These are phyloP conservation scores for Endothia cerciana DNA, from an alignment of 2,329 filamentous ascomycete genomes.

Conservation along the genomic window DNA sequence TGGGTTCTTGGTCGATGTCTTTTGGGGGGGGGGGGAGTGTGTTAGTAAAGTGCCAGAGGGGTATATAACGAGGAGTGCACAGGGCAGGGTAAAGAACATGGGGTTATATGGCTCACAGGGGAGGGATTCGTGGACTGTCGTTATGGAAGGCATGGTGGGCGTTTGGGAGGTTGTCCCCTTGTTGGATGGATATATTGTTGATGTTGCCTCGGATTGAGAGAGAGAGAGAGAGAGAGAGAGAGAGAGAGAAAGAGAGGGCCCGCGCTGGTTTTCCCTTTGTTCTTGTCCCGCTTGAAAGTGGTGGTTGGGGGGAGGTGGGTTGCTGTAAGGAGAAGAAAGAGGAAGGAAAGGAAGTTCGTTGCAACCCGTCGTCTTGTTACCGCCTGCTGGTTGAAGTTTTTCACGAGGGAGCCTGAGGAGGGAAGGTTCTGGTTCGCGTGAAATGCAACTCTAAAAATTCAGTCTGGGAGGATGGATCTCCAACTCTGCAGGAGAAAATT, in stretches of 20 bases:
- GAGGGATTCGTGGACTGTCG: slow-evolving; percentile 76
- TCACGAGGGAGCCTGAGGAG: background rate
- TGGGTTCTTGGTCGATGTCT: slow-evolving; percentile 81
- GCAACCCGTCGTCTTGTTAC: background rate
- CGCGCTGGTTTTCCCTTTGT: background rate
- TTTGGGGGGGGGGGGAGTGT: slow-evolving; percentile 43
- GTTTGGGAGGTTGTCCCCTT: background rate
- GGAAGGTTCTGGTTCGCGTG: background rate
- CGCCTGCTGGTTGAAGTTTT: background rate
- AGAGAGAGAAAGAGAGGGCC: background rate
- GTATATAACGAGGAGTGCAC: background rate
- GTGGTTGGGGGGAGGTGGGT: background rate
- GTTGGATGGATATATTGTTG: background rate
- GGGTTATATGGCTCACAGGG: slow-evolving; percentile 68
- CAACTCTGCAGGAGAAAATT: background rate
- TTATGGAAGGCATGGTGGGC: slow-evolving; percentile 66
- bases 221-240: background rate
- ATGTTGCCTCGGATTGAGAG: background rate
- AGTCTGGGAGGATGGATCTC: slow-evolving; percentile 1
- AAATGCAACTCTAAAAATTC: slow-evolving; percentile 9
- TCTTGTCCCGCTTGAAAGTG: background rate
- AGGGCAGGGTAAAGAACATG: slow-evolving; percentile 28
- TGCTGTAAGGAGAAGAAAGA: background rate
- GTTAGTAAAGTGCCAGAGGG: slow-evolving; percentile 5
- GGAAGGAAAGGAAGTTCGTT: too few species aligned